Evolutionary conservation across 805 yeast species (phyloP).

Genomic region (Wickerhamiella sorbophila): DNA sequence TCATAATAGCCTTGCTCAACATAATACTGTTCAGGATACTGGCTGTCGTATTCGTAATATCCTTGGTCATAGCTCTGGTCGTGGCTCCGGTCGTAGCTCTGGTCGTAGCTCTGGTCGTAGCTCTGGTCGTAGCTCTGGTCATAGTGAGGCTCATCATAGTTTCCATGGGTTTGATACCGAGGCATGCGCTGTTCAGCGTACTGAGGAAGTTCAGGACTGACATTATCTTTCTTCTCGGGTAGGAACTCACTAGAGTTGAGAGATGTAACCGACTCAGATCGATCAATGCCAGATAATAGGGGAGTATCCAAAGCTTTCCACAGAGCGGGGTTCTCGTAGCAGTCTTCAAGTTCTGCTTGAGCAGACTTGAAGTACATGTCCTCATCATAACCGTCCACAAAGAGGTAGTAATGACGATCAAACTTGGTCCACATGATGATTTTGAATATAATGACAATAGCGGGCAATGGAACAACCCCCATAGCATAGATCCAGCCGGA

Average conservation of each 20-base stretch:
- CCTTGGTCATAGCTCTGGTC: background rate
- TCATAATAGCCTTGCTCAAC: background rate
- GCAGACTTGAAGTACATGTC: background rate
- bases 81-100: background rate
- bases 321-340: constrained; percentile 15
- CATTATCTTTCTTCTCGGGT: background rate
- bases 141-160: too few relatives aligned
- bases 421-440: constrained; percentile 9
- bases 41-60: background rate
- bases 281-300: constrained; percentile 3
- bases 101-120: background rate
- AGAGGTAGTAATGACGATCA: constrained; percentile 12
- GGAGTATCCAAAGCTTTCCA: constrained; percentile 7
- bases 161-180: background rate
- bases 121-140: background rate
- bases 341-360: constrained; percentile 4
- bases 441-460: constrained; percentile 22
- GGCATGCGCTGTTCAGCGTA: background rate
- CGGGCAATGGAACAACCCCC: constrained; percentile 22
- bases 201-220: background rate
- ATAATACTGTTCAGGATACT: background rate
- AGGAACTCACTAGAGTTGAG: background rate
- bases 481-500: constrained; percentile 24
- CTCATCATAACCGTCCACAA: constrained; percentile 1
- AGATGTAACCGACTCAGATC: background rate